Percentiles rank a stretch among this genome's conserved stretches.
Conservation (phyloP, 1,284 basidiomycete genomes). For the Puccinia brachypodii region DNA sequence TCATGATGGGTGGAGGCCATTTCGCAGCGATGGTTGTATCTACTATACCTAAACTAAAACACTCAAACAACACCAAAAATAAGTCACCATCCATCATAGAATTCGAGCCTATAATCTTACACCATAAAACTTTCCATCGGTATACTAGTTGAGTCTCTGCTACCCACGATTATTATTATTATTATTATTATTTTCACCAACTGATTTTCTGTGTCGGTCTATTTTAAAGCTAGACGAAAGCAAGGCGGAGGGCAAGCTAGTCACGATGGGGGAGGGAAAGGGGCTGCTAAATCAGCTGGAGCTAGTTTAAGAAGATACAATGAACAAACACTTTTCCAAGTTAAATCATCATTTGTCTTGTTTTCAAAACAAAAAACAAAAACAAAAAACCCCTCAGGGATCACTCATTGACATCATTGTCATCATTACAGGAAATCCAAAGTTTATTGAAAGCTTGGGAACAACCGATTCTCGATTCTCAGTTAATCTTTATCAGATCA, state of each 20-base stretch:
- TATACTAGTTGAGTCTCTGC: constrained; percentile 77
- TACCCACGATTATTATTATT: neutral
- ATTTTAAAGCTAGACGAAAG: constrained; percentile 76
- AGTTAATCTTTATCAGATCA: constrained; percentile 84
- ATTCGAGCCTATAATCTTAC: constrained; percentile 73
- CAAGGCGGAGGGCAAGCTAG: constrained; percentile 92
- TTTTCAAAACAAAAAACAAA: neutral
- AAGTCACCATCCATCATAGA: constrained; percentile 55
- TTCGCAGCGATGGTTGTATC: constrained; percentile 42
- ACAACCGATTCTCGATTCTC: constrained; percentile 75
- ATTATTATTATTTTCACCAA: neutral
- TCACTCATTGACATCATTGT: neutral
- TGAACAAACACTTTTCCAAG: constrained; percentile 85
- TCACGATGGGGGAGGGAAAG: constrained; percentile 85
- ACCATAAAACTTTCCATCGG: constrained; percentile 95
- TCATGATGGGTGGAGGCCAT: constrained; percentile 44
- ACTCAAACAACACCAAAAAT: constrained; percentile 15
- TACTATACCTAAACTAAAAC: constrained; percentile 1
- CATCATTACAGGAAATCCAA: constrained; percentile 72
- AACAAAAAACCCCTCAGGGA: neutral
- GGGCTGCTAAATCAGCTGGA: constrained; percentile 89
- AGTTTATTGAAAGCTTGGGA: constrained; percentile 76
- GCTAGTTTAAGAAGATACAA: constrained; percentile 92
- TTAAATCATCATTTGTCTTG: constrained; percentile 59
- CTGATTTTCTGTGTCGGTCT: no score